Conservation (phyloP, 179 eudicot genomes). For the Beta corolliflora region DNA sequence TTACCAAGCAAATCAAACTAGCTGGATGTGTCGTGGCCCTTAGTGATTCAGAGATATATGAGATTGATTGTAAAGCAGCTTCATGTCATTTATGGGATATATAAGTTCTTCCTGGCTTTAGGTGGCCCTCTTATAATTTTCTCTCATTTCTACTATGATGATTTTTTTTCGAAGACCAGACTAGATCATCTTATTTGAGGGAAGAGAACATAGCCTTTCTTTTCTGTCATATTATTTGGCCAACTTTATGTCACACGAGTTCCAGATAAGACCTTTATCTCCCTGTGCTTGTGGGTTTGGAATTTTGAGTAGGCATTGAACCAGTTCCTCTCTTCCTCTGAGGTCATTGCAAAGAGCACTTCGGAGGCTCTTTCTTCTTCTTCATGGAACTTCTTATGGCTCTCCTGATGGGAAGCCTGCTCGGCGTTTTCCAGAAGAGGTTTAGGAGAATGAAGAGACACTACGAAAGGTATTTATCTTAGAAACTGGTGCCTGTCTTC, state of each 20-base stretch:
- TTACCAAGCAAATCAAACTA: constrained; percentile 58
- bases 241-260: not conserved
- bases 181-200: too few species aligned
- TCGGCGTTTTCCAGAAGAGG: constrained; percentile 98
- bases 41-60: constrained; percentile 42
- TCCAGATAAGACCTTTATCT: not conserved
- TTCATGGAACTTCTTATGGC: constrained; percentile 59
- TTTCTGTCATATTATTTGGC: not conserved
- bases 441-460: constrained; percentile 79
- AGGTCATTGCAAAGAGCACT: constrained; percentile 89
- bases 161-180: too few species aligned
- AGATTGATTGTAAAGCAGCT: constrained; percentile 26
- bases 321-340: constrained; percentile 7
- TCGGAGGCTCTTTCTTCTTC: constrained; percentile 84
- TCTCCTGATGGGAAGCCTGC: constrained; percentile 57
- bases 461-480: constrained; percentile 81
- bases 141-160: not conserved
- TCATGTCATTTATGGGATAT: constrained; percentile 22
- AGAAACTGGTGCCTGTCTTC: not conserved
- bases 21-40: constrained; percentile 39
- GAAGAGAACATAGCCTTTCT: too few species aligned
- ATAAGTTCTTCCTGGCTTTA: constrained; percentile 18
- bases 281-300: not conserved
- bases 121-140: constrained; percentile 21
- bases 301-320: not conserved